These are phyloP conservation scores for Leishmania amazonensis DNA, from an alignment of 208 protist genomes.

Conservation along the genomic window DNA sequence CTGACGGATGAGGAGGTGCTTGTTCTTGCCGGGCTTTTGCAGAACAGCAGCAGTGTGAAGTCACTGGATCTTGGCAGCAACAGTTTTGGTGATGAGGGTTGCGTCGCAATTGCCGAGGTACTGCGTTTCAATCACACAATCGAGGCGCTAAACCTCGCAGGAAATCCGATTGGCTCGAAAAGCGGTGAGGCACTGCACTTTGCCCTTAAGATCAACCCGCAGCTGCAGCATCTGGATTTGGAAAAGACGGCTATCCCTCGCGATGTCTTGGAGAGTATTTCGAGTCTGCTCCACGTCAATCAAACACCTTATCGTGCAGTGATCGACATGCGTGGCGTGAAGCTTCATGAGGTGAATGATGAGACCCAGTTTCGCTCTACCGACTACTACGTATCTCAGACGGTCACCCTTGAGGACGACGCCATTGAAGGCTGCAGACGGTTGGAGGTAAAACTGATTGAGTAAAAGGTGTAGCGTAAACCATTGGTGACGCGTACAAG, in stretches of 20 bases:
- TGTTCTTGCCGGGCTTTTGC: conserved; percentile 60
- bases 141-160: conserved; percentile 71
- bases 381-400: conserved; percentile 70
- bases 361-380: conserved; percentile 71
- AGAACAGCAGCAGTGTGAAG: conserved; percentile 43
- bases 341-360: conserved; percentile 59
- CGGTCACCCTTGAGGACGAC: conserved; percentile 50
- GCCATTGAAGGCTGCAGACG: conserved; percentile 46
- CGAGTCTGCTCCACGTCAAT: conserved; percentile 84
- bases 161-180: conserved; percentile 69
- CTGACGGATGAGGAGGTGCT: conserved; percentile 74
- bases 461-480: conserved; percentile 19
- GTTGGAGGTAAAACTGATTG: conserved; percentile 30
- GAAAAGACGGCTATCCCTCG: conserved; percentile 59
- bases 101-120: conserved; percentile 72
- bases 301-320: conserved; percentile 47
- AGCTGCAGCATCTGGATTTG: conserved; percentile 66
- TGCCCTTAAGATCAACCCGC: conserved; percentile 78
- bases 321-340: conserved; percentile 58
- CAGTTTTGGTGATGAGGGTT: conserved; percentile 69
- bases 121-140: conserved; percentile 78
- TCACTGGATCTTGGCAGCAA: conserved; percentile 81
- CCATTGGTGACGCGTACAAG: background rate
- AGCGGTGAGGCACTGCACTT: conserved; percentile 78
- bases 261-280: conserved; percentile 73